Percentiles rank a stretch among this genome's conserved stretches.
These are phyloP conservation scores for Mytilinidion resinicola DNA, from an alignment of 495 filamentous ascomycete species.

Conservation along the genomic window DNA sequence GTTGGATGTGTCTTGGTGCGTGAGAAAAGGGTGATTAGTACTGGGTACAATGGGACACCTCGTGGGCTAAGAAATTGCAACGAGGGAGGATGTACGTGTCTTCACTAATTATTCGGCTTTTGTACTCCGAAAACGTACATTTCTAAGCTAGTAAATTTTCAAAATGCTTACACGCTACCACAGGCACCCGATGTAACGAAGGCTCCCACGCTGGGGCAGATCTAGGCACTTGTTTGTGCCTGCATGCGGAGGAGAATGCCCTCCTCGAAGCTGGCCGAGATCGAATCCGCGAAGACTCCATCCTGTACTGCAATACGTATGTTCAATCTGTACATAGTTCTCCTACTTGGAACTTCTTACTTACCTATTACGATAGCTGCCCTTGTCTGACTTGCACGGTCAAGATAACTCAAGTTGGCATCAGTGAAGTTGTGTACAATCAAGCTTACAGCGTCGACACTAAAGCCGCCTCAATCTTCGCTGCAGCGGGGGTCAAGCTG, in stretches of 20 bases:
- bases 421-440: conserved; percentile 89
- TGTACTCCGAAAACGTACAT: too few relatives aligned
- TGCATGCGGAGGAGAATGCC: conserved; percentile 97
- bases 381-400: conserved; percentile 97
- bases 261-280: conserved; percentile 90
- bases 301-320: conserved; percentile 87
- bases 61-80: conserved; percentile 81
- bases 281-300: conserved; percentile 68
- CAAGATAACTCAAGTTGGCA: conserved; percentile 94
- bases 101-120: too few relatives aligned
- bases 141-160: too few relatives aligned
- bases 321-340: conserved; percentile 6
- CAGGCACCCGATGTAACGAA: conserved; percentile 72
- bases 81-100: conserved; percentile 73
- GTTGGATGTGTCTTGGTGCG: conserved; percentile 94
- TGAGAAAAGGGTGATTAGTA: conserved; percentile 81
- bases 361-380: conserved; percentile 45
- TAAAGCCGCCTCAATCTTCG: conserved; percentile 29
- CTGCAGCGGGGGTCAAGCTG: conserved; percentile 19
- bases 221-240: conserved; percentile 80
- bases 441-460: conserved; percentile 91
- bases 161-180: not conserved
- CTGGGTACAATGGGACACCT: conserved; percentile 97
- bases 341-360: not conserved
- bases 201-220: conserved; percentile 62